Conservation (phyloP, 805 yeast species). For the Candida schatavii region DNA sequence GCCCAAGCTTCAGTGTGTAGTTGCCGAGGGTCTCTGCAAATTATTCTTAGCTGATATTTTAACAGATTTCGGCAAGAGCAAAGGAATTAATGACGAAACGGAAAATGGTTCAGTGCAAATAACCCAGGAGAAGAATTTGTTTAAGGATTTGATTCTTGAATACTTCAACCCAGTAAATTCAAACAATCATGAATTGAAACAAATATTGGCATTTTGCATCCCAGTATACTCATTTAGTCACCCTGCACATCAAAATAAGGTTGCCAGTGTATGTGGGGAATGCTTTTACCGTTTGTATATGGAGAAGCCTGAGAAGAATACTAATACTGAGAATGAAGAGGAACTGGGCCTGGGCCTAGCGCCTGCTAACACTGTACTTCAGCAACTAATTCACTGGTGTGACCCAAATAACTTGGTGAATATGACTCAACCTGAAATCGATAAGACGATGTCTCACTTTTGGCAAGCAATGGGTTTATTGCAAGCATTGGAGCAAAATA, state of each 20-base stretch:
- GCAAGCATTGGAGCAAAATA: constrained; percentile 46
- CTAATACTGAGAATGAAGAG: constrained; percentile 27
- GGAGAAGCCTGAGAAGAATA: constrained; percentile 28
- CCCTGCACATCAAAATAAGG: constrained; percentile 61
- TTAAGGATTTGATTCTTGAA: constrained; percentile 66
- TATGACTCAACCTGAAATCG: constrained; percentile 38
- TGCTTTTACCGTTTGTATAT: constrained; percentile 57
- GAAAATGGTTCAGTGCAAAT: too few species aligned
- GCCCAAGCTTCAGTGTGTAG: constrained; percentile 70
- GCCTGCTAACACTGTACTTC: constrained; percentile 54
- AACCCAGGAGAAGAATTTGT: constrained; percentile 38
- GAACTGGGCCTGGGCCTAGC: too few species aligned
- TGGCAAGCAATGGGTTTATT: constrained; percentile 55
- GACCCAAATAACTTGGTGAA: constrained; percentile 69
- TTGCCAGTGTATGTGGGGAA: constrained; percentile 65
- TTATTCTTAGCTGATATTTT: constrained; percentile 74
- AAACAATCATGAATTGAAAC: constrained; percentile 64
- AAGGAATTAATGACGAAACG: constrained; percentile 6
- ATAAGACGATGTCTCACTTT: constrained; percentile 50
- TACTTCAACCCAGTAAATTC: constrained; percentile 72
- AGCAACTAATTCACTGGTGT: constrained; percentile 80
- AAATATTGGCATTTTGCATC: constrained; percentile 79
- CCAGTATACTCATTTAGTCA: constrained; percentile 87
- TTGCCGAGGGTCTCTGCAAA: constrained; percentile 86
- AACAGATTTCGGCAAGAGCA: constrained; percentile 52